Percentiles rank a stretch among this genome's conserved stretches.
Evolutionary conservation across 2,329 filamentous ascomycete species (phyloP).

Genomic region (Xylariaceae sp.): DNA sequence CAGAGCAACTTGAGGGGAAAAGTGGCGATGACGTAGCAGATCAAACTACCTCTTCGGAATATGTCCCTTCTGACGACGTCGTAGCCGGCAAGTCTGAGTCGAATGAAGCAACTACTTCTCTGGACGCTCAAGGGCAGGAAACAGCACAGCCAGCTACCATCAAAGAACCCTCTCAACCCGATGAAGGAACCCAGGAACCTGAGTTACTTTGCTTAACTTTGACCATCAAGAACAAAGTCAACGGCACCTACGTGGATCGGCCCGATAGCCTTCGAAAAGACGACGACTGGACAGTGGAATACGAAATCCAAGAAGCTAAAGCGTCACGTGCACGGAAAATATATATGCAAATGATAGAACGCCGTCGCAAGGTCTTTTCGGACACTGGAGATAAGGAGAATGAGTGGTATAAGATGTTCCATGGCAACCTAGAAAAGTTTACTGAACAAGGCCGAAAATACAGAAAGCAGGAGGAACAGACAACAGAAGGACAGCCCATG

Average conservation of each 20-base stretch:
- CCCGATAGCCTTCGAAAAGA: conserved; percentile 55
- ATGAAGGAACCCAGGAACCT: conserved; percentile 20
- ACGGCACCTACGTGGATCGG: conserved; percentile 67
- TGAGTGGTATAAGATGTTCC: conserved; percentile 56
- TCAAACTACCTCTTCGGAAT: conserved; percentile 1
- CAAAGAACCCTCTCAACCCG: conserved; percentile 1
- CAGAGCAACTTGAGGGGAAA: conserved; percentile 15
- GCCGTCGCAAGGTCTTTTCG: conserved; percentile 58
- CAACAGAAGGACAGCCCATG: conserved; percentile 55
- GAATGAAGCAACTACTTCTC: neutral
- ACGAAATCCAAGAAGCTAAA: conserved; percentile 71
- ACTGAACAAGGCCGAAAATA: conserved; percentile 64
- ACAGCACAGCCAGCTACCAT: neutral
- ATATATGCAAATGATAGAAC: conserved; percentile 62
- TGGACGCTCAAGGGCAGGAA: neutral
- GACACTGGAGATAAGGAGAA: conserved; percentile 50
- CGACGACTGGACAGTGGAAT: conserved; percentile 77
- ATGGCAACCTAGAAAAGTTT: conserved; percentile 47
- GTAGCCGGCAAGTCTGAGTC: conserved; percentile 16
- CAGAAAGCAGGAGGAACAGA: conserved; percentile 60
- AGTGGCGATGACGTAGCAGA: conserved; percentile 2
- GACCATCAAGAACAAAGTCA: conserved; percentile 74
- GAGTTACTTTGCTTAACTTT: conserved; percentile 74
- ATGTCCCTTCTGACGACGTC: neutral
- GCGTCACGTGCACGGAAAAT: conserved; percentile 53